Evolutionary conservation across 108 stramenopile species (phyloP).

Genomic region (Aurantiochytrium sp.): DNA sequence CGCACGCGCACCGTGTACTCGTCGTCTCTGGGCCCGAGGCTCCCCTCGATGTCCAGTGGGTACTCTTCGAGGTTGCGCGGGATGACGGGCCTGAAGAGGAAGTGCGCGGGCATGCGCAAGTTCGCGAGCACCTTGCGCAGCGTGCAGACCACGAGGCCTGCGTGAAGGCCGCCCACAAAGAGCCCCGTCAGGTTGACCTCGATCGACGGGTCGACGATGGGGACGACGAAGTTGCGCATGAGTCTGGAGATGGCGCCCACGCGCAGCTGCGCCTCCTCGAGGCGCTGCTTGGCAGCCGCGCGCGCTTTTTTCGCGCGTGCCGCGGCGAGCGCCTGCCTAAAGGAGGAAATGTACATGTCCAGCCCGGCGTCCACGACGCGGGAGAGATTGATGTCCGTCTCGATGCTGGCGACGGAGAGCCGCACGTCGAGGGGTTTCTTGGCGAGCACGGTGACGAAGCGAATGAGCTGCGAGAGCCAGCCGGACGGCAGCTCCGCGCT

Average conservation of each 20-base stretch:
- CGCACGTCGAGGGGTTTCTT: neutral
- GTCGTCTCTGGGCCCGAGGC: neutral
- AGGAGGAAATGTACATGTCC: neutral
- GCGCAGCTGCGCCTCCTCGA: neutral
- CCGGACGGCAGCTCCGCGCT: neutral
- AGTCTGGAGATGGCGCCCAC: neutral
- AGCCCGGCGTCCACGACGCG: neutral
- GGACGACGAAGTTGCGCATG: neutral
- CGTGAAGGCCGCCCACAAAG: neutral
- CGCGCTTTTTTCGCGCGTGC: neutral
- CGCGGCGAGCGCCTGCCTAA: neutral
- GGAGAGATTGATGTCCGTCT: constrained; percentile 3
- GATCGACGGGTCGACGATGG: neutral
- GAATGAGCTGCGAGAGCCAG: neutral
- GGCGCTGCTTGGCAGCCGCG: neutral
- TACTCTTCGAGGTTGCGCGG: neutral
- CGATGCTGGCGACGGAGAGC: neutral
- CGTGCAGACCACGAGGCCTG: neutral
- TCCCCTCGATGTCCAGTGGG: neutral
- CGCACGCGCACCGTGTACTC: neutral
- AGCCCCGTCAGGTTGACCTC: neutral
- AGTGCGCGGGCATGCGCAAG: neutral
- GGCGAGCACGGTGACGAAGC: neutral
- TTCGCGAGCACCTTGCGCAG: neutral
- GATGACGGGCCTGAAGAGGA: neutral